A percentile compares a stretch with the other conserved stretches of the same genome.
Evolutionary conservation across 1,284 basidiomycete genomes (phyloP).

Genomic region (Pyrrhoderma lamaoense): DNA sequence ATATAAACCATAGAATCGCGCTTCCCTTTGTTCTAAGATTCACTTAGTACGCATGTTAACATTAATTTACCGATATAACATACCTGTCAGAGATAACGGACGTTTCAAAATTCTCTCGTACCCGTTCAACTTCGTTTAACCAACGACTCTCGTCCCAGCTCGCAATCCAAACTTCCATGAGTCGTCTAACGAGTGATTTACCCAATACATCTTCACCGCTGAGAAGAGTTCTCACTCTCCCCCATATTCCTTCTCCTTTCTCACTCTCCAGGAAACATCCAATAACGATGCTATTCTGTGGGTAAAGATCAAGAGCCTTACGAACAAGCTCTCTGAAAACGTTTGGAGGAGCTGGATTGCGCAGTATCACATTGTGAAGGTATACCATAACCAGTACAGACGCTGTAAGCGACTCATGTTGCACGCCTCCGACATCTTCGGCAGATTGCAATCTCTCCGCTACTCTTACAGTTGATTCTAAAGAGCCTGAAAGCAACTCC

Average conservation of each 20-base stretch:
- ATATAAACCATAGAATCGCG: constrained; percentile 69
- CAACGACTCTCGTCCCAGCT: constrained; percentile 70
- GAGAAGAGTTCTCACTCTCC: constrained; percentile 48
- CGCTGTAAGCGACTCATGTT: constrained; percentile 55
- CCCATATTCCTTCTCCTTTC: constrained; percentile 70
- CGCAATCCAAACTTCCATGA: constrained; percentile 67
- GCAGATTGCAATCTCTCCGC: constrained; percentile 38
- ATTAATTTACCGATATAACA: constrained; percentile 20
- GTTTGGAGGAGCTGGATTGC: constrained; percentile 50
- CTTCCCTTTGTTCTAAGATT: constrained; percentile 57
- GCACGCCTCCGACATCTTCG: constrained; percentile 25
- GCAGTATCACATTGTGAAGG: constrained; percentile 48
- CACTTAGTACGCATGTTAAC: not conserved
- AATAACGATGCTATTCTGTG: constrained; percentile 68
- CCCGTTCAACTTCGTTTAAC: constrained; percentile 62
- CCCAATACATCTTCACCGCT: constrained; percentile 36
- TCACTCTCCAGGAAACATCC: constrained; percentile 74
- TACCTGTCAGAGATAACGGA: constrained; percentile 63
- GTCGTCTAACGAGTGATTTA: constrained; percentile 51
- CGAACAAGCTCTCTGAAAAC: constrained; percentile 54
- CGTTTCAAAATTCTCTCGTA: constrained; percentile 51
- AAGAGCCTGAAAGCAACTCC: constrained; percentile 48
- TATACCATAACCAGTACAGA: constrained; percentile 56
- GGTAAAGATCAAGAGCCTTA: constrained; percentile 50
- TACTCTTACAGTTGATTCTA: constrained; percentile 36